Percentiles rank a stretch among this genome's conserved stretches.
Conservation (phyloP, 2,329 filamentous ascomycete genomes). For the Cercospora sp. region DNA sequence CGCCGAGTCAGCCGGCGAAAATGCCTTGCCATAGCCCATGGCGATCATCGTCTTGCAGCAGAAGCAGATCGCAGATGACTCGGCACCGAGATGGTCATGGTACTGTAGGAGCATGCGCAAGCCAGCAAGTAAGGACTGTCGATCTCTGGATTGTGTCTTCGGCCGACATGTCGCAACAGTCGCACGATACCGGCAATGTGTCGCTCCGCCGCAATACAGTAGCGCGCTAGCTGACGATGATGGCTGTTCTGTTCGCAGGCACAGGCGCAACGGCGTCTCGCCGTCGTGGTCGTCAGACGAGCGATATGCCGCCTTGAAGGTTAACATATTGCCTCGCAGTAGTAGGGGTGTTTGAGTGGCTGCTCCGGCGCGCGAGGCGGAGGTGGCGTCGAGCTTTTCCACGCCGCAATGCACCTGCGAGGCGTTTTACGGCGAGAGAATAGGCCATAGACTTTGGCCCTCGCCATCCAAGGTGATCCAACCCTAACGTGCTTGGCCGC, state of each 20-base stretch:
- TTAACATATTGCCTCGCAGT: constrained; percentile 27
- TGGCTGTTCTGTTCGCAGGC: neutral
- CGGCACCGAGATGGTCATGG: constrained; percentile 5
- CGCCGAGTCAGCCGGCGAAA: neutral
- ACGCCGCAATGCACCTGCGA: constrained; percentile 8
- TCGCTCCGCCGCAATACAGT: neutral
- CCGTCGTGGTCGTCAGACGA: constrained; percentile 1
- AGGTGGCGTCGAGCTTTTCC: constrained; percentile 26
- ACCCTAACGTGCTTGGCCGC: constrained; percentile 9
- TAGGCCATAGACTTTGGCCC: neutral
- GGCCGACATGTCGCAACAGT: neutral
- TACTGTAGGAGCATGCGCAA: neutral
- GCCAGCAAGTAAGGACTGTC: neutral
- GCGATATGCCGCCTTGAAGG: constrained; percentile 19
- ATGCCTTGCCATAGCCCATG: neutral
- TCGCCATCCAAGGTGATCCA: neutral
- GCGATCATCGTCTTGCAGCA: neutral
- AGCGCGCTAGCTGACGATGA: neutral
- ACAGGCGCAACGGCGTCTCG: constrained; percentile 5
- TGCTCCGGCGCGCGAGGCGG: constrained; percentile 6
- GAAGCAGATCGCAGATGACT: neutral
- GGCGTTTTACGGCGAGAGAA: neutral
- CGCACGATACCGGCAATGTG: neutral
- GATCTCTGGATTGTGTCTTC: neutral
- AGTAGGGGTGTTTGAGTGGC: constrained; percentile 16